phyloP scores from a whole-genome alignment of 331 rosid genomes.

The Acacia concinna region DNA sequence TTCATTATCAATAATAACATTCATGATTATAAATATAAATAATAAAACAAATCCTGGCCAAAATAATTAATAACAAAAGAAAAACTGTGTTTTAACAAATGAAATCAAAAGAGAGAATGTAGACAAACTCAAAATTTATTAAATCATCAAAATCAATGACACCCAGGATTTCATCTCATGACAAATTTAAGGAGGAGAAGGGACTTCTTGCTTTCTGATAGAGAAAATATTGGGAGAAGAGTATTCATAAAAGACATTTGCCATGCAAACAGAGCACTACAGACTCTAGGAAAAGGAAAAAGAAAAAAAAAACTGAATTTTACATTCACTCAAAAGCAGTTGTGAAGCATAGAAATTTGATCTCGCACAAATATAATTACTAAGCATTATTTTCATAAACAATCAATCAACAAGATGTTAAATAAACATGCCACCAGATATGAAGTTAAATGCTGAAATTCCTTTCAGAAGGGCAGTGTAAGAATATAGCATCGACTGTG shows the following conservation, averaged over 20 bases:
- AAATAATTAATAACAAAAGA: background rate
- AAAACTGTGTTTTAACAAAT: background rate
- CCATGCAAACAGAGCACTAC: background rate
- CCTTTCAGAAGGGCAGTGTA: background rate
- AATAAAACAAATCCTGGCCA: background rate
- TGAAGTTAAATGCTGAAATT: background rate
- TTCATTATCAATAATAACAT: background rate
- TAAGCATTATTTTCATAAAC: background rate
- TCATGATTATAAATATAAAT: background rate
- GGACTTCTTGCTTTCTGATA: background rate
- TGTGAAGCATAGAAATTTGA: background rate
- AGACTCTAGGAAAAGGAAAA: background rate
- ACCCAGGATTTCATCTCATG: background rate
- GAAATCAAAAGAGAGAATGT: background rate
- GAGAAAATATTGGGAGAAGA: background rate
- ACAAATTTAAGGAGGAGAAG: background rate
- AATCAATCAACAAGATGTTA: background rate
- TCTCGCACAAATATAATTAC: background rate
- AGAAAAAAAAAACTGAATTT: background rate
- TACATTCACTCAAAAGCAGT: background rate
- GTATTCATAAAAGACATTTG: background rate
- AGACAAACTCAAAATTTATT: background rate
- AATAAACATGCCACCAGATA: background rate
- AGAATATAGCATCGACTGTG: background rate
- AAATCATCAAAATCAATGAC: background rate